Evolutionary conservation across 768 basidiomycete genomes (phyloP), one percentile per base, ranked within the genome.

Genomic region (Pleurotus citrinopileatus): DNA sequence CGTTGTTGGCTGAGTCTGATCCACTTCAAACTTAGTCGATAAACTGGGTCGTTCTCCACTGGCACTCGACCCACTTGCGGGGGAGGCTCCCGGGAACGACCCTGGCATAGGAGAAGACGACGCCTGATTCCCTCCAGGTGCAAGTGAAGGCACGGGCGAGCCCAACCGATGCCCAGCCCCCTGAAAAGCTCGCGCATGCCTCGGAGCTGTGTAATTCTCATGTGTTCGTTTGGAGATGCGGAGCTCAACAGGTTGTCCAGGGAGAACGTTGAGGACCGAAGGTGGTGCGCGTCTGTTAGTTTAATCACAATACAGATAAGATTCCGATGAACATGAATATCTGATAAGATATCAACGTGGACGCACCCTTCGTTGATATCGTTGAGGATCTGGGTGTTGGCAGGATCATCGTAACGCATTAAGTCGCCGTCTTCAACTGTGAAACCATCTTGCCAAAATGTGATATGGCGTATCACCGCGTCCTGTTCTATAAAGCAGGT

Each of bases 371-470:
- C 69, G 59, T 92, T 84, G 58, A 98, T 89, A 55, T 91, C 85
- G 1, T 76, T 74, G 5, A 98, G 73, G 9, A 93, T 69, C 51
- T 79, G 77, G 37, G 81, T 75, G 58, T 94, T 84, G 15, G 73
- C 75, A 0, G 91, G 90, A 57, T 94, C 84, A 54, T 90, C 87
- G 65, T 97, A 97, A 19, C 79, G 74, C 80, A 90, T 80, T 52
- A 98, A 73, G 26, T 86, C 85, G 4, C 94, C 92, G 57, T 94
- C 91, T 63, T 97, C 91, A 42, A 98, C 81, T 43, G 86, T 86
- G 70, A 97, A 98, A 0, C 97, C 97, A 56, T 98, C 81, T 36
- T 85, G 79, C 96, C 96, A 98, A 71, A 98, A 91, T 0, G 88
- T 94, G 38, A 98, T 73, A 53, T 81, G 78, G 7, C 96, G 84